phyloP scores from a whole-genome alignment of 306 rosid genomes.

The Vicia villosa region DNA sequence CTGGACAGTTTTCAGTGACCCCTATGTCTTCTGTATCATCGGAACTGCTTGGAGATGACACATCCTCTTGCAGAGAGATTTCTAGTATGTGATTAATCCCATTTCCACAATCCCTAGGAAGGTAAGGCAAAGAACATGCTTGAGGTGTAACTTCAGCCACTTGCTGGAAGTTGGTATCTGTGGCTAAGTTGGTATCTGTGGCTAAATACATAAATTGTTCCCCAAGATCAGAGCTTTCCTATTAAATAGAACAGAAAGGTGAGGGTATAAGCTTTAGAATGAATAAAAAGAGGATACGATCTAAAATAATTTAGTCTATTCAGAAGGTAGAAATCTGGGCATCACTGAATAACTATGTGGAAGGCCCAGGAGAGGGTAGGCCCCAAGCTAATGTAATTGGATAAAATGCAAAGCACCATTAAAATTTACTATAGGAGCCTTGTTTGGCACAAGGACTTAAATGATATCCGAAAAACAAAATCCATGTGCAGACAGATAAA shows the following conservation, averaged over 20 bases:
- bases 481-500: slow-evolving; percentile 3
- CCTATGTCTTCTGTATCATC: slow-evolving; percentile 56
- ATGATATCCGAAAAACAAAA: slow-evolving; percentile 11
- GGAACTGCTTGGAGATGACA: slow-evolving; percentile 41
- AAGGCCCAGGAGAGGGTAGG: background rate
- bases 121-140: slow-evolving; percentile 50
- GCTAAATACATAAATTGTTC: slow-evolving; percentile 62
- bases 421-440: slow-evolving; percentile 20
- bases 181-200: slow-evolving; percentile 49
- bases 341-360: slow-evolving; percentile 4
- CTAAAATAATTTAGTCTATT: slow-evolving; percentile 2
- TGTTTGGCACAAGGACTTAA: background rate
- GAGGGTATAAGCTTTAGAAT: slow-evolving; percentile 28
- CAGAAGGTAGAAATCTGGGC: slow-evolving; percentile 12
- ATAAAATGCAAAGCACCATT: slow-evolving; percentile 19
- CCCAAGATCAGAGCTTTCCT: slow-evolving; percentile 71
- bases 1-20: slow-evolving; percentile 44
- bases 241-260: slow-evolving; percentile 24
- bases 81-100: slow-evolving; percentile 44
- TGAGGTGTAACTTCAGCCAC: slow-evolving; percentile 57
- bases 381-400: background rate
- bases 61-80: slow-evolving; percentile 42
- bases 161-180: slow-evolving; percentile 58
- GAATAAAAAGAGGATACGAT: background rate
- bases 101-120: slow-evolving; percentile 46